Evolutionary conservation across 345 rosid species (phyloP).

Genomic region (Brassica nigra): DNA sequence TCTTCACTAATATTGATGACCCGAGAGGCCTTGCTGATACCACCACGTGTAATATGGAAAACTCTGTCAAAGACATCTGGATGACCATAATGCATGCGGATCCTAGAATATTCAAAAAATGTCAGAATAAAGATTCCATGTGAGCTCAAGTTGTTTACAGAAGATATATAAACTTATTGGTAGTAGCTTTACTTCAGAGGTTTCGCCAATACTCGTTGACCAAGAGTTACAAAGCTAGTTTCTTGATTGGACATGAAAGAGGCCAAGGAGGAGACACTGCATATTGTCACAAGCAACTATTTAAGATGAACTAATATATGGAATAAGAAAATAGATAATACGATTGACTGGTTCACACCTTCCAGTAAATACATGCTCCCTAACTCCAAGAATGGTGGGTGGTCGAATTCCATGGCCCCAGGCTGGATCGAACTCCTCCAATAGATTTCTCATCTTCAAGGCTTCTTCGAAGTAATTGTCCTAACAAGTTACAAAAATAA

Average conservation of each 20-base stretch:
- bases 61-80: conserved; percentile 98
- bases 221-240: conserved; percentile 89
- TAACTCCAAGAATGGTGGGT: conserved; percentile 97
- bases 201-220: conserved; percentile 93
- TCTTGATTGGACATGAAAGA: conserved; percentile 97
- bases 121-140: conserved; percentile 14
- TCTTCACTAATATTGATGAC: conserved; percentile 38
- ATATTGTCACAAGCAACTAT: conserved; percentile 27
- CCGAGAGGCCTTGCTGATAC: conserved; percentile 99
- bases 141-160: conserved; percentile 5
- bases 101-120: conserved; percentile 50
- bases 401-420: conserved; percentile 81
- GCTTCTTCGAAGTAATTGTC: conserved; percentile 99
- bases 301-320: background rate
- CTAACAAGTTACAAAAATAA: conserved; percentile 41
- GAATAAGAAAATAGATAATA: conserved; percentile 11
- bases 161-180: conserved; percentile 10
- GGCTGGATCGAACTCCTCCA: conserved; percentile 67
- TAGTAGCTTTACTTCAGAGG: conserved; percentile 81
- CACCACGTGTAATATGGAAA: conserved; percentile 97
- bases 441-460: conserved; percentile 94
- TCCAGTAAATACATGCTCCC: conserved; percentile 98
- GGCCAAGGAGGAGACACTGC: conserved; percentile 97
- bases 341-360: conserved; percentile 49
- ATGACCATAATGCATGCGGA: conserved; percentile 99